phyloP scores from a whole-genome alignment of 805 yeast genomes.

The Lipomyces oligophaga region DNA sequence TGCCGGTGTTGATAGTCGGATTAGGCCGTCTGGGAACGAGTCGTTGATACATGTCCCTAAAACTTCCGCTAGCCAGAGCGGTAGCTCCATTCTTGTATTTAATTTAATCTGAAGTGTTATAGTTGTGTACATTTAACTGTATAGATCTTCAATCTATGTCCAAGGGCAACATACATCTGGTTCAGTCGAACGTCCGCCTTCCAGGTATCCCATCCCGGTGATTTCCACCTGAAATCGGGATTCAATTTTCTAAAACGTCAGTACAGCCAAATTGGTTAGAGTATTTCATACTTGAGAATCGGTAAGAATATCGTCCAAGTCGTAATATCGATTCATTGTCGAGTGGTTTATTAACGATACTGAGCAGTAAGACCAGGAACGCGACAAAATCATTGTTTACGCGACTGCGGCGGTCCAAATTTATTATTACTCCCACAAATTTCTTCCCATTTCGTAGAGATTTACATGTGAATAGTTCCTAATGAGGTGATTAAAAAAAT shows the following conservation, averaged over 20 bases:
- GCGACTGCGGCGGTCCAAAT: no score
- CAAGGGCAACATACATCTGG: conserved; percentile 12
- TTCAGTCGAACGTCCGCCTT: conserved; percentile 32
- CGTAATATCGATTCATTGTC: conserved; percentile 20
- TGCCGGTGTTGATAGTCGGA: conserved; percentile 68
- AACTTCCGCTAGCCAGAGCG: conserved; percentile 83
- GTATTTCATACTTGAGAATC: conserved; percentile 36
- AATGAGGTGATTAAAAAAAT: no score
- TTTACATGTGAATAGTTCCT: no score
- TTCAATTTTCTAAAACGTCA: conserved; percentile 66
- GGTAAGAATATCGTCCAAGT: conserved; percentile 34
- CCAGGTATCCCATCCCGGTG: conserved; percentile 84
- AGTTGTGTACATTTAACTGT: no score
- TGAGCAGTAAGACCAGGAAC: background rate
- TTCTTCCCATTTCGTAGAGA: no score
- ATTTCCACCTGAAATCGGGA: conserved; percentile 71
- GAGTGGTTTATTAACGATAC: background rate
- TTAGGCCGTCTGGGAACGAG: conserved; percentile 40
- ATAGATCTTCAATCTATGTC: background rate
- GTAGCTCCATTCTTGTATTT: conserved; percentile 68
- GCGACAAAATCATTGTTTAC: no score
- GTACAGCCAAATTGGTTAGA: conserved; percentile 32
- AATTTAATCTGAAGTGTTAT: conserved; percentile 52
- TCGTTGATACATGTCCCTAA: conserved; percentile 42
- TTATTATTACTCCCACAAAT: no score